Evolutionary conservation across 192 early-diverging fungal genomes (phyloP), one percentile per base, ranked within the genome.

Genomic region (Pilaira anomala): DNA sequence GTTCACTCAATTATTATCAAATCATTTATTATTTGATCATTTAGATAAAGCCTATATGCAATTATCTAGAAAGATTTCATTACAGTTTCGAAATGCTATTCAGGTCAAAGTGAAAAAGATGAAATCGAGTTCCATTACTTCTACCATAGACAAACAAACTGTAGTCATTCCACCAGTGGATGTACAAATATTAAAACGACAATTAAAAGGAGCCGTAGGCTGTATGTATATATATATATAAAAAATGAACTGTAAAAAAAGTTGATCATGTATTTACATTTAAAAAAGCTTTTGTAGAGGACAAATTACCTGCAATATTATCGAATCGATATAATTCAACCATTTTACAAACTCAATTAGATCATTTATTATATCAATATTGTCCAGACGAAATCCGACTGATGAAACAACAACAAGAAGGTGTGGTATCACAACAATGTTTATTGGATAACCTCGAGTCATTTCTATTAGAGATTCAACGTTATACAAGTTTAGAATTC

Each of bases 11-110:
- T 7, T 58, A 25, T 25, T 58, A 41, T 42, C 33, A 28, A 58
- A 42, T 58, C 56, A 58, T 42, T 33, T 58, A 24, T 58, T 58
- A 42, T 58, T 58, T 39, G 56, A 58, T 25, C 56, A 58, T 42
- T 58, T 36, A 39, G 56, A 58, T 42, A 40, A 58, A 24, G 56
- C 56, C 9, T 58, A 39, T 39, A 40, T 21, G 22, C 56, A 42
- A 28, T 42, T 58, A 39, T 58, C 56, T 3, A 42, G 33, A 26
- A 58, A 58, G 21, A 58, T 58, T n/a, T 58, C 56, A 24, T 22
- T n/a, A 7, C 56, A 58, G 41, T 58, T 58, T 42, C 29, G 56
- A 42, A 36, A 58, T 40, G 33, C 56, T 13, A 36, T 58, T 24
- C 56, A 58, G 22, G 21, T 58, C 40, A 58, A 26, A 22, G 14